Base-by-base conservation (phyloP, 2,329 filamentous ascomycete genomes). In the Phoma sp. region DNA sequence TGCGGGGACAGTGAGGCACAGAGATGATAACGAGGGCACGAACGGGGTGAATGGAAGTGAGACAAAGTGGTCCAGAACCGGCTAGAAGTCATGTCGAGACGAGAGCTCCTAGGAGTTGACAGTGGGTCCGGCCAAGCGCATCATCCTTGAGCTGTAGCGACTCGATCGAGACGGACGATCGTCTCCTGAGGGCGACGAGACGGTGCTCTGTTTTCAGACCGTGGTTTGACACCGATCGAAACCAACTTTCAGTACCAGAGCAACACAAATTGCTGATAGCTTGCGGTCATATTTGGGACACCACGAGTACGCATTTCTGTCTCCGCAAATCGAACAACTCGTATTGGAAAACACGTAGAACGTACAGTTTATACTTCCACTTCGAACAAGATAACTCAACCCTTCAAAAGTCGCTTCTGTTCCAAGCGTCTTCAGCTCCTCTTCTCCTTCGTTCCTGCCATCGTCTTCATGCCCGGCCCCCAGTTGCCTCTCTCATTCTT, bases 61-160 rank as follows among this genome's bases (percentile, higher is more conserved):
- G 47, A 69, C 67, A 10, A 77, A 77, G 55, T 76, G 74, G 60
- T 65, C 70, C 29, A 67, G 74, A 7, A 77, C 74, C 4, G 65
- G 65, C 6, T 77, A 57, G 48, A 43, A 12, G 3, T 37, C 19
- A 15, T 41, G 17, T 13, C n/a, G 19, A 21, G 17, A 17, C 32
- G n/a, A 35, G 32, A 7, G n/a, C 32, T 17, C 8, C 5, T 17
- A 17, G 29, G 12, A 13, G 29, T 15, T 10, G 6, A 31, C 2
- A 10, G 12, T 31, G 12, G 5, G 32, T 35, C 32, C n/a, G 7
- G n/a, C n/a, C 6, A 9, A 35, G 6, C 8, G 32, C 15, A 7
- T 35, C 32, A 3, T 35, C 5, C 15, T n/a, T 17, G 32, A 35
- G n/a, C 15, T 31, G 32, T 35, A 35, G 5, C 15, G 32, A 35